Evolutionary conservation across 768 basidiomycete species (phyloP).

Genomic region (Lentinula boryana): DNA sequence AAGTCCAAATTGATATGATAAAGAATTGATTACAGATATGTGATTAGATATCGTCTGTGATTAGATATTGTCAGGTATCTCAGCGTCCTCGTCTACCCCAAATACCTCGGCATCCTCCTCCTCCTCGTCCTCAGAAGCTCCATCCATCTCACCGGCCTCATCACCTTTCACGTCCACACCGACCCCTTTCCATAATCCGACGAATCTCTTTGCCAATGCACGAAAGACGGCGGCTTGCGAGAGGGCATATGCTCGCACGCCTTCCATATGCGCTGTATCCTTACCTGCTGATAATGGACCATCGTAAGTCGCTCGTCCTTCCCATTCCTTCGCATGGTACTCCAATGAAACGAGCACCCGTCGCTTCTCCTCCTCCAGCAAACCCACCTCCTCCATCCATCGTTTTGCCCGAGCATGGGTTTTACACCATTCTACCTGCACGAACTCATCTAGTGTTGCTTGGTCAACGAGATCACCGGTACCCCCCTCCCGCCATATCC

Average conservation of each 20-base stretch:
- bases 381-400: neutral
- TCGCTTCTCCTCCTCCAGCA: neutral
- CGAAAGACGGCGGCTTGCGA: neutral
- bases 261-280: neutral
- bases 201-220: neutral
- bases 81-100: neutral
- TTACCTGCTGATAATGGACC: neutral
- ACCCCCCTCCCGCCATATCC: neutral
- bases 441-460: neutral
- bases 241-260: neutral
- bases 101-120: neutral
- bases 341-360: neutral
- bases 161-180: neutral
- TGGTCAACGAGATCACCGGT: neutral
- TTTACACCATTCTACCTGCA: neutral
- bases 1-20: neutral
- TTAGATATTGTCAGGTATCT: neutral
- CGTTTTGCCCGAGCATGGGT: neutral
- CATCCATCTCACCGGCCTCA: neutral
- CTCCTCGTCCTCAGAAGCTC: neutral
- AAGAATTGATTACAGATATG: neutral
- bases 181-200: neutral
- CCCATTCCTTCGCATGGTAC: neutral
- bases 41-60: neutral
- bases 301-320: neutral